A percentile compares a stretch with the other conserved stretches of the same genome.
These are phyloP conservation scores for Hypoxylon cercidicola DNA, from an alignment of 495 filamentous ascomycete genomes.

Conservation along the genomic window DNA sequence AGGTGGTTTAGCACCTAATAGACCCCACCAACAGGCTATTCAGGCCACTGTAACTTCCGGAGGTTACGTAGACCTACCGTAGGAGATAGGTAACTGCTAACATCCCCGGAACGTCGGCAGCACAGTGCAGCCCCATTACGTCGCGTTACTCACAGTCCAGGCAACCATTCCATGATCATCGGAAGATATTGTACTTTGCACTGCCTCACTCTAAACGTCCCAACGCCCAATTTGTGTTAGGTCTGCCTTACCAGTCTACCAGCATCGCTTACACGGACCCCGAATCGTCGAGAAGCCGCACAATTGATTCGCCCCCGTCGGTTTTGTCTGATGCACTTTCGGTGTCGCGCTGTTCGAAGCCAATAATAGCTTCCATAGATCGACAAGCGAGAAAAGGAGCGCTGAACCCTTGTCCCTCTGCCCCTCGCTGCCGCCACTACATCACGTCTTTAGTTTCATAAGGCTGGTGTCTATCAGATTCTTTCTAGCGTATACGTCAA, in stretches of 20 bases:
- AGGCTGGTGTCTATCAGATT: neutral
- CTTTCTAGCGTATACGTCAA: constrained; percentile 3
- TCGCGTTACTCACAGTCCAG: constrained; percentile 14
- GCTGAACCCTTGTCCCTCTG: neutral
- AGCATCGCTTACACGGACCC: constrained; percentile 5
- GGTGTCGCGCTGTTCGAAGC: constrained; percentile 4
- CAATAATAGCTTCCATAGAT: constrained; percentile 17
- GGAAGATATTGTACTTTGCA: constrained; percentile 25
- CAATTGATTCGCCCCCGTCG: constrained; percentile 23
- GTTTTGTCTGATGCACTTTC: constrained; percentile 16
- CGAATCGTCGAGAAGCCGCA: neutral
- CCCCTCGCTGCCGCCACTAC: constrained; percentile 10
- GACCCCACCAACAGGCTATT: neutral
- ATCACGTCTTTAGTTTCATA: constrained; percentile 14
- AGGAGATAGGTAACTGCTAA: neutral
- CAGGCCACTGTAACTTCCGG: too few relatives aligned
- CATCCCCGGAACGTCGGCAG: constrained; percentile 31
- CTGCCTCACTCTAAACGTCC: constrained; percentile 28
- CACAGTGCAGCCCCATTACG: constrained; percentile 15
- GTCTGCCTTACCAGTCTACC: constrained; percentile 1
- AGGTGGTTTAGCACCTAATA: constrained; percentile 1
- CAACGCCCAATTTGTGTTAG: neutral
- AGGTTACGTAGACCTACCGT: neutral
- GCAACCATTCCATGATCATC: constrained; percentile 26
- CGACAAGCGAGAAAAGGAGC: constrained; percentile 4